Evolutionary conservation across 176 grass and related monocot genomes (phyloP), one percentile per base, ranked within the genome.

Genomic region (Eremochloa ophiuroides): DNA sequence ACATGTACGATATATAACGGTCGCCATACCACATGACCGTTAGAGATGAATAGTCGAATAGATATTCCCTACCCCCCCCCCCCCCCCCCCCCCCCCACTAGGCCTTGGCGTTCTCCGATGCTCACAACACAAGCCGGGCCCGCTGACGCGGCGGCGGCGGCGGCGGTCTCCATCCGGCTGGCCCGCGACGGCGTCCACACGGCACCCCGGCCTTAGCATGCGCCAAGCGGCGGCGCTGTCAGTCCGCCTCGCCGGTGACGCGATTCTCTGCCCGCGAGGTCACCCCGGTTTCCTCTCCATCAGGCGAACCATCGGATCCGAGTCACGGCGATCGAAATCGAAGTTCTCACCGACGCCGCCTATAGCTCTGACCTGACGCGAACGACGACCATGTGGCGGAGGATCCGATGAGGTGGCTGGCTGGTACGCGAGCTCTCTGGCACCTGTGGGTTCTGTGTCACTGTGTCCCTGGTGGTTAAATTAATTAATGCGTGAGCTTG

Each of bases 181-280:
- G 27, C 75, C 17, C 60, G 58, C 75, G 59, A 16, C 72, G 47
- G 47, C 30, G 20, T 10, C 48, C 31, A 37, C 30, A 56, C 61
- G 61, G 75, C 40, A 28, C 0, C 26, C 58, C 11, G 25, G 10
- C 27, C 22, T 43, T 31, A 28, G 28, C 61, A 28, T 7, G 28
- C 28, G 28, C 76, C 61, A 64, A 75, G 72, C 72, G 72, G 31
- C 48, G 72, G 20, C 61, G 76, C 75, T 65, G 61, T 48, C 76
- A 25, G 6, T 28, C 76, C 42, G 41, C 61, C 76, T 64, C 39
- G 60, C 75, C 60, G 58, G 39, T 46, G 75, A 47, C 75, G 41
- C 61, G 74, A 48, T 30, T 47, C 15, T 47, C 70, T 10, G 44
- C 18, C 1, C 46, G 2, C 46, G 29, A 53, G 71, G 71, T 13